Evolutionary conservation across 768 basidiomycete species (phyloP).

Genomic region (Lactarius quietus): DNA sequence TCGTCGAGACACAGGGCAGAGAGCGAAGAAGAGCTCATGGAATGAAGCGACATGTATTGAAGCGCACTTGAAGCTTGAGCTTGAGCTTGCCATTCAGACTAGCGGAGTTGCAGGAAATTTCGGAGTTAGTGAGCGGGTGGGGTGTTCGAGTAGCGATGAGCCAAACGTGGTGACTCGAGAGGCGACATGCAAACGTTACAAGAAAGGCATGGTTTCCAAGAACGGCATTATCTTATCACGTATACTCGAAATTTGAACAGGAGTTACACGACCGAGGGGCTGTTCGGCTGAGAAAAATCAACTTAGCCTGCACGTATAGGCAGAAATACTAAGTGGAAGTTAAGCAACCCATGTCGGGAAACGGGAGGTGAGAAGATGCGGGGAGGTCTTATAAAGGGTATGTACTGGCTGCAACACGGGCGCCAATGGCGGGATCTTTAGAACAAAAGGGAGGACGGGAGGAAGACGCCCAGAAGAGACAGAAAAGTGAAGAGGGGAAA

Average conservation of each 20-base stretch:
- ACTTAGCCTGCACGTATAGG: neutral
- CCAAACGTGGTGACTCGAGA: neutral
- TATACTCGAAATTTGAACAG: slow-evolving; percentile 2
- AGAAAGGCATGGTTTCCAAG: neutral
- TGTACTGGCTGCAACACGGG: slow-evolving; percentile 6
- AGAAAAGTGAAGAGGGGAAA: neutral
- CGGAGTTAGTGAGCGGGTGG: neutral
- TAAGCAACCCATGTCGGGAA: slow-evolving; percentile 2
- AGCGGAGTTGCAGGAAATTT: neutral
- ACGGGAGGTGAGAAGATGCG: slow-evolving; percentile 15
- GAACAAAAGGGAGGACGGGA: neutral
- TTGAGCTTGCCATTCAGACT: neutral
- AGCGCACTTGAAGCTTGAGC: neutral
- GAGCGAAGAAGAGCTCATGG: neutral
- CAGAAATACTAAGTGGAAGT: slow-evolving; percentile 9
- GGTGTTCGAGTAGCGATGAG: neutral
- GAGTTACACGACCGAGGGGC: slow-evolving; percentile 8
- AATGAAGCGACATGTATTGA: neutral
- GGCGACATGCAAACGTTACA: neutral
- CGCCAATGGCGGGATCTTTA: slow-evolving; percentile 2
- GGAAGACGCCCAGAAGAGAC: neutral
- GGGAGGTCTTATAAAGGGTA: slow-evolving; percentile 17
- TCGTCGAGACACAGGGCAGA: neutral
- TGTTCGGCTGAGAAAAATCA: slow-evolving; percentile 3
- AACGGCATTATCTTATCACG: slow-evolving; percentile 7